These are phyloP conservation scores for Cubamyces sp. DNA, from an alignment of 768 basidiomycete genomes.

Conservation along the genomic window DNA sequence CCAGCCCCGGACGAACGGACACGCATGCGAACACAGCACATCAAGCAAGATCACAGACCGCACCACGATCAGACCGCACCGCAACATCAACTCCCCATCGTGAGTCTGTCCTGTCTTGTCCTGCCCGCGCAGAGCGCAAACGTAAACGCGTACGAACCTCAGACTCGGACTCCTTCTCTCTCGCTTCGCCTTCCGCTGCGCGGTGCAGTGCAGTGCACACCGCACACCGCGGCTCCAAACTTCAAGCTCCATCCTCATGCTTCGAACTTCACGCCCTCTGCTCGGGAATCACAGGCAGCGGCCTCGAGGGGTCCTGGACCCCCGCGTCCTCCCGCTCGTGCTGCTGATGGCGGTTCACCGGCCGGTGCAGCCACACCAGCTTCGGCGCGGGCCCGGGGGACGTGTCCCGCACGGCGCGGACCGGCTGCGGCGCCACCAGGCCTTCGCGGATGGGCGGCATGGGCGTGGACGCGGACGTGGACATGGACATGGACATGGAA, in stretches of 20 bases:
- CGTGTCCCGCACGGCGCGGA: constrained; percentile 16
- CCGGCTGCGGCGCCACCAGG: constrained; percentile 22
- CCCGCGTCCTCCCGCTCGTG: constrained; percentile 1
- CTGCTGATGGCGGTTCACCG: constrained; percentile 24
- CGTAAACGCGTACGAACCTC: background rate
- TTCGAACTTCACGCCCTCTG: constrained; percentile 8
- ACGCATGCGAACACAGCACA: too few species aligned
- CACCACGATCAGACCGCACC: too few species aligned
- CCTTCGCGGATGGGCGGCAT: background rate
- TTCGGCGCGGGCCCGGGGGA: constrained; percentile 23
- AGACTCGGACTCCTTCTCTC: background rate
- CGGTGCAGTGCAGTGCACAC: background rate
- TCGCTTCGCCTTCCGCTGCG: too few species aligned
- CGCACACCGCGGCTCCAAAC: background rate
- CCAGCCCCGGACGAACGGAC: too few species aligned
- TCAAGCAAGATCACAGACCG: too few species aligned
- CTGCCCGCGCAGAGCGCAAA: too few species aligned
- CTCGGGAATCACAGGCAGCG: constrained; percentile 7
- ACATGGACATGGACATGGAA: too few species aligned
- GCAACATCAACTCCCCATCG: too few species aligned
- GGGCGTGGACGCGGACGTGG: background rate
- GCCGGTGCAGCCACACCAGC: constrained; percentile 30
- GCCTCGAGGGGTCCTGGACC: background rate
- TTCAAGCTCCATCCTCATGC: background rate
- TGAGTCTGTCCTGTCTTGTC: too few species aligned